Evolutionary conservation across 202 grass and related monocot species (phyloP), one percentile per base, ranked within the genome.

Genomic region (Dendrocalamus latiflorus): DNA sequence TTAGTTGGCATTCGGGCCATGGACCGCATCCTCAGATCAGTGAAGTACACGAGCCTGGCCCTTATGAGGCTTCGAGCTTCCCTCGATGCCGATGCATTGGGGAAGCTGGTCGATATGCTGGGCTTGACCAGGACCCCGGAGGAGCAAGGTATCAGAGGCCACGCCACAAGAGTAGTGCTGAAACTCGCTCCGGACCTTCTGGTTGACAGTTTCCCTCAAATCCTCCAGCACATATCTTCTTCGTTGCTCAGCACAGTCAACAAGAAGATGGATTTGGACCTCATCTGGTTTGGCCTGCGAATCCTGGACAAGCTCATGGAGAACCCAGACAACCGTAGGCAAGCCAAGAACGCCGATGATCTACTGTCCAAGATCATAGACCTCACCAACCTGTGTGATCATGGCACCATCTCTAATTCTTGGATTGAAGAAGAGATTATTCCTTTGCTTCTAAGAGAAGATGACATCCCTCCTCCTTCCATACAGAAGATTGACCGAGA

Each of bases 51-150:
- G 4, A 47, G 22, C 2, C 39, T 80, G 20, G 39, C 11, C 10
- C 72, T 82, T 5, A 15, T 6, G 53, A 68, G 72, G 63, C 73
- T 87, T 16, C 41, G 42, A 9, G 48, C 14, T 41, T 82, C 85
- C 12, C 39, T 44, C 1, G 39, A 51, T n/a, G 0, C 2, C 5
- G 24, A 39, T 22, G 66, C 38, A 41, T 65, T 57, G 6, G 30
- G 48, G 49, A 81, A 36, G 42, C 43, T 82, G 9, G 22, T 77
- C n/a, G 15, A 30, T 16, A 77, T 87, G 53, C 28, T 87, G 9
- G 44, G 44, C 69, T 47, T 70, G 0, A 0, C 7, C 25, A 51
- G 2, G 20, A 18, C 22, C 22, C 3, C 3, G 24, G 39, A n/a
- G 2, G 70, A 81, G 8, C 6, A 33, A 25, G 39, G 69, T 2